Conservation (phyloP, 805 yeast species). For the Lachancea thermotolerans region DNA sequence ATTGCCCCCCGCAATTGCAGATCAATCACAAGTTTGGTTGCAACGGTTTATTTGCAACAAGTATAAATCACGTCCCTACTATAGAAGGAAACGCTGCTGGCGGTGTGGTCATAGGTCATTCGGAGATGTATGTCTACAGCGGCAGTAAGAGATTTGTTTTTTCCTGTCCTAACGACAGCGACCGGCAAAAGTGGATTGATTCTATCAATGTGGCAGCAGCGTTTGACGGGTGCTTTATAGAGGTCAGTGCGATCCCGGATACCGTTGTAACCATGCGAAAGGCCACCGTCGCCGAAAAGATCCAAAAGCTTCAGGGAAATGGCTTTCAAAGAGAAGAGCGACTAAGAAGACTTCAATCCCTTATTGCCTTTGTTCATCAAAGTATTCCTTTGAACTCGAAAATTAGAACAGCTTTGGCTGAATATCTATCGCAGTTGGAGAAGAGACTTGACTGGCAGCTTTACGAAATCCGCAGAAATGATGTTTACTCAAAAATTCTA, state of each 20-base stretch:
- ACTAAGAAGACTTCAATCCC: conserved; percentile 33
- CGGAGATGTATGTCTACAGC: conserved; percentile 36
- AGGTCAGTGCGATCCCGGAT: conserved; percentile 22
- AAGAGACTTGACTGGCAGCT: conserved; percentile 51
- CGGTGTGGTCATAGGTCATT: not conserved
- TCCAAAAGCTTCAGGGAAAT: conserved; percentile 32
- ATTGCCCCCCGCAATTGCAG: conserved; percentile 20
- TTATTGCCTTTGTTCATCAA: conserved; percentile 35
- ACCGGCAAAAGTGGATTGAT: conserved; percentile 53
- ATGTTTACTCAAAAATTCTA: conserved; percentile 7
- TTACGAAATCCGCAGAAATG: conserved; percentile 44
- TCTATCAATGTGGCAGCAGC: conserved; percentile 32
- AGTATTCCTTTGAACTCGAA: conserved; percentile 50
- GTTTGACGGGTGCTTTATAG: conserved; percentile 19
- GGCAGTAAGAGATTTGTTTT: conserved; percentile 36
- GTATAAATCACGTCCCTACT: not conserved
- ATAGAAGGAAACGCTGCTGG: conserved; percentile 2
- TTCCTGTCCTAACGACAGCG: conserved; percentile 39
- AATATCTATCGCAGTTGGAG: conserved; percentile 41
- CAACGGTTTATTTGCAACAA: conserved; percentile 17
- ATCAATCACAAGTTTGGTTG: conserved; percentile 11
- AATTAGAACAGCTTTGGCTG: conserved; percentile 43
- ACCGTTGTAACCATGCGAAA: conserved; percentile 26
- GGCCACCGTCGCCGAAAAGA: conserved; percentile 27
- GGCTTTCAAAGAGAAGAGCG: conserved; percentile 32